Conservation (phyloP, 805 yeast genomes). For the Isabelozyma pseudorhagii region DNA sequence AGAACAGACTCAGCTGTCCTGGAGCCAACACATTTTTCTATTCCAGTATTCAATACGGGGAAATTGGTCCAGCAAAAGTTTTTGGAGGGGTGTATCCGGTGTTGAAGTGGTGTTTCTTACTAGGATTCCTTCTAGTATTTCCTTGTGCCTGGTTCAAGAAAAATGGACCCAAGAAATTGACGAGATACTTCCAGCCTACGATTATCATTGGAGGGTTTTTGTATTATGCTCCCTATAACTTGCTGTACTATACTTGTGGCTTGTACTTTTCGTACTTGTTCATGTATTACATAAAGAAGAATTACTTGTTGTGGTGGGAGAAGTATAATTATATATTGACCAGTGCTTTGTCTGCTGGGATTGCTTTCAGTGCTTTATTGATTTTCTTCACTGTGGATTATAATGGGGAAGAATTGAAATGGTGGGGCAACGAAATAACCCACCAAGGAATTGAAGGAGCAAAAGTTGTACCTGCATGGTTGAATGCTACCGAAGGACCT, state of each 20-base stretch:
- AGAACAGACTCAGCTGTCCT: constrained; percentile 36
- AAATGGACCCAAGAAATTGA: constrained; percentile 28
- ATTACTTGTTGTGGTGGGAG: constrained; percentile 62
- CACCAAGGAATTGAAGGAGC: constrained; percentile 37
- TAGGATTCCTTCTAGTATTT: constrained; percentile 44
- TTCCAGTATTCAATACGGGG: constrained; percentile 54
- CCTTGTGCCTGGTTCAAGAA: constrained; percentile 36
- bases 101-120: constrained; percentile 55
- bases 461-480: constrained; percentile 21
- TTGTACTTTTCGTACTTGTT: constrained; percentile 55
- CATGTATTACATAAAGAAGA: constrained; percentile 50
- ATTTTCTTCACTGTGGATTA: constrained; percentile 54
- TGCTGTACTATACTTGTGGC: constrained; percentile 56
- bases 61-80: constrained; percentile 56
- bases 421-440: constrained; percentile 62
- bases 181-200: constrained; percentile 51
- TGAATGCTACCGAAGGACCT: constrained; percentile 24
- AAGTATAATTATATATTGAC: constrained; percentile 65
- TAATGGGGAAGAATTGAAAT: constrained; percentile 38
- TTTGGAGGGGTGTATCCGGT: constrained; percentile 54
- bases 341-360: constrained; percentile 59
- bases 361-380: constrained; percentile 57
- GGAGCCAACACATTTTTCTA: constrained; percentile 50
- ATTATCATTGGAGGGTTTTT: constrained; percentile 50
- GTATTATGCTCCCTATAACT: constrained; percentile 49